Evolutionary conservation across 2,329 filamentous ascomycete genomes (phyloP).

Genomic region (Colletotrichum endophyticum): DNA sequence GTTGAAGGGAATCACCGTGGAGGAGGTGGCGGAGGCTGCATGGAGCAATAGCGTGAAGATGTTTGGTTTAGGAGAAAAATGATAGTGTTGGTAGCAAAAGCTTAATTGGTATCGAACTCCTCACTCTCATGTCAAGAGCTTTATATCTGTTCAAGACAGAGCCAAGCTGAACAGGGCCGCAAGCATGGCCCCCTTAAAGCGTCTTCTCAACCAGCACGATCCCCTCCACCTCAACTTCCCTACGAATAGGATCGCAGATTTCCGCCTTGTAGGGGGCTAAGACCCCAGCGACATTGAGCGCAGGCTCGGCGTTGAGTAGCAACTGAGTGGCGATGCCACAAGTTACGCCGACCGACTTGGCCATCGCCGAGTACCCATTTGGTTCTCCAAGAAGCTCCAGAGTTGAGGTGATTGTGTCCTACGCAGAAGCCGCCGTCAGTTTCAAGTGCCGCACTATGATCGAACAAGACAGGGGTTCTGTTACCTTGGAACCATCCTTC

Average conservation of each 20-base stretch:
- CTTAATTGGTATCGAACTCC: background rate
- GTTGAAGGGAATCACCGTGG: constrained; percentile 44
- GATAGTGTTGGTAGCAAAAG: background rate
- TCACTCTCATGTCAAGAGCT: background rate
- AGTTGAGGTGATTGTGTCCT: constrained; percentile 62
- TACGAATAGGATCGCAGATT: constrained; percentile 75
- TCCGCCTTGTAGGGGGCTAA: constrained; percentile 77
- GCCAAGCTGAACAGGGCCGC: background rate
- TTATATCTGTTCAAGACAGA: background rate
- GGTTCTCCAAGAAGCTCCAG: constrained; percentile 70
- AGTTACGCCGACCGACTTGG: constrained; percentile 70
- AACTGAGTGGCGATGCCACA: constrained; percentile 76
- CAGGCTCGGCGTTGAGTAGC: constrained; percentile 69
- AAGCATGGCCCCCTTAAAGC: background rate
- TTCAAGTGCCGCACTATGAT: background rate
- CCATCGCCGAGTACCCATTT: constrained; percentile 72
- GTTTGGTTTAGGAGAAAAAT: constrained; percentile 23
- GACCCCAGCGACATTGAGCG: constrained; percentile 73
- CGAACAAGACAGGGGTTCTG: background rate
- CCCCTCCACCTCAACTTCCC: constrained; percentile 77
- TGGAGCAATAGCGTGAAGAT: constrained; percentile 39
- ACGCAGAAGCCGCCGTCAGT: background rate
- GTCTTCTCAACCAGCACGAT: constrained; percentile 77
- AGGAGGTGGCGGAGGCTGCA: constrained; percentile 45
- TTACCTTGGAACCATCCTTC: constrained; percentile 58